Percentiles rank a stretch among this genome's conserved stretches.
phyloP scores from a whole-genome alignment of 208 protist genomes.

The Wallacemonas collosoma region DNA sequence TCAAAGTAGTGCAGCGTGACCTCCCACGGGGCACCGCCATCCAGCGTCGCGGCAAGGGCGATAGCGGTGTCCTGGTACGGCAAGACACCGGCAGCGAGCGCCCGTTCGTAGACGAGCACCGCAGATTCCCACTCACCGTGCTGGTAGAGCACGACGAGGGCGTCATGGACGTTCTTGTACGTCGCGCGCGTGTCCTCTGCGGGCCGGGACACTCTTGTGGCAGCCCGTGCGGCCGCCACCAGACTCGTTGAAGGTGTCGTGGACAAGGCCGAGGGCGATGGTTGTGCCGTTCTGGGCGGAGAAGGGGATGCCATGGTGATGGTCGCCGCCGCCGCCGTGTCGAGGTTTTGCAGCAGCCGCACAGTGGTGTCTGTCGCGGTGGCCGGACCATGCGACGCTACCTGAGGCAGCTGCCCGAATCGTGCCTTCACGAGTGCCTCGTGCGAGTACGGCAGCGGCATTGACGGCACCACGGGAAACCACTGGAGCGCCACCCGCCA shows the following conservation, averaged over 20 bases:
- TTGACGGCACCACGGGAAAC: slow-evolving; percentile 33
- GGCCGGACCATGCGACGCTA: not conserved
- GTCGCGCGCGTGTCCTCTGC: slow-evolving; percentile 16
- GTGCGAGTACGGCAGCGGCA: slow-evolving; percentile 56
- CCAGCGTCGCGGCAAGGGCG: slow-evolving; percentile 28
- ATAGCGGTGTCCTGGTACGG: slow-evolving; percentile 44
- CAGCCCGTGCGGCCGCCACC: slow-evolving; percentile 24
- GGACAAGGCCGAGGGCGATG: not conserved
- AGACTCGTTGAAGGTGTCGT: not conserved
- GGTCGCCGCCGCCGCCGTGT: not conserved
- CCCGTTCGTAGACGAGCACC: slow-evolving; percentile 48
- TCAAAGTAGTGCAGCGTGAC: slow-evolving; percentile 63
- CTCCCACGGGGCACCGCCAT: slow-evolving; percentile 56
- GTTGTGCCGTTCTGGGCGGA: not conserved
- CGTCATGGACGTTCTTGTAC: slow-evolving; percentile 14
- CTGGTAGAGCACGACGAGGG: slow-evolving; percentile 21
- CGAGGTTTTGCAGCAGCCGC: slow-evolving; percentile 6
- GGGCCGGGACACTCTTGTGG: slow-evolving; percentile 21
- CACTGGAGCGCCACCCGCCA: slow-evolving; percentile 57
- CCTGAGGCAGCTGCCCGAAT: not conserved
- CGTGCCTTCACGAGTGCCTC: slow-evolving; percentile 24
- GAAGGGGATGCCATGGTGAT: not conserved
- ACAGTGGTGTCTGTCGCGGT: slow-evolving; percentile 1
- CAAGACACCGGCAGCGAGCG: slow-evolving; percentile 45
- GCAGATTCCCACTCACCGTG: slow-evolving; percentile 65